Base-by-base conservation (phyloP, 2,329 filamentous ascomycete genomes). In the Dissoconium aciculare region DNA sequence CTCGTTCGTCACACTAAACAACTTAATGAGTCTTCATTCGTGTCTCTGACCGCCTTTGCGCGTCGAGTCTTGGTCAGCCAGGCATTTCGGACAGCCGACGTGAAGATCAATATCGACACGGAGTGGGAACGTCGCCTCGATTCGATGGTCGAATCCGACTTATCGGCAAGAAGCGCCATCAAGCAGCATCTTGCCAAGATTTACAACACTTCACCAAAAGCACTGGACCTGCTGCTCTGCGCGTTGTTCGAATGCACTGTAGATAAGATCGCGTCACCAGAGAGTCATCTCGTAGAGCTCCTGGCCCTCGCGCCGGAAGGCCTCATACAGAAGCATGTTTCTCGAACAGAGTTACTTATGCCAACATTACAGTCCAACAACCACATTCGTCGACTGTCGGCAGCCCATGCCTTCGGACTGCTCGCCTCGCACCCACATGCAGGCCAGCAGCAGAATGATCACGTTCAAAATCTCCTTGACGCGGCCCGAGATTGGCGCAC, bases 81-180 rank as follows among this genome's bases (percentile, higher is more conserved):
- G 46, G 70, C 73, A 24, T 54, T 76, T 15, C 35, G 33, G 6
- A 21, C 44, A 13, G 50, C 56, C 9, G 58, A 59, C 9, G 48
- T 53, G 1, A 55, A 64, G 10, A 36, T 44, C 11, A 49, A 53
- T 3, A 52, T 66, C 14, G 78, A 87, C 42, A 73, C 78, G 27
- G 80, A 87, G 39, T 95, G 89, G 89, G 78, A 84, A 50, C 66
- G 75, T 27, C 77, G 78, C 42, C 62, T 95, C 2, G 78, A 85
- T 42, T 70, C 74, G 1, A 64, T 78, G 5, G 63, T 89, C 16
- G 67, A 73, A 24, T 79, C 76, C 4, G 78, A 87, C 46, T 65
- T 77, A 35, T 59, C 65, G 27, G 71, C 72, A 8, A 67, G 81
- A 24, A 54, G 65, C 15, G 64, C 64, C 4, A 64, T 84, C 33